Base-by-base conservation (phyloP, 768 basidiomycete genomes). In the Rubroboletus satanas region DNA sequence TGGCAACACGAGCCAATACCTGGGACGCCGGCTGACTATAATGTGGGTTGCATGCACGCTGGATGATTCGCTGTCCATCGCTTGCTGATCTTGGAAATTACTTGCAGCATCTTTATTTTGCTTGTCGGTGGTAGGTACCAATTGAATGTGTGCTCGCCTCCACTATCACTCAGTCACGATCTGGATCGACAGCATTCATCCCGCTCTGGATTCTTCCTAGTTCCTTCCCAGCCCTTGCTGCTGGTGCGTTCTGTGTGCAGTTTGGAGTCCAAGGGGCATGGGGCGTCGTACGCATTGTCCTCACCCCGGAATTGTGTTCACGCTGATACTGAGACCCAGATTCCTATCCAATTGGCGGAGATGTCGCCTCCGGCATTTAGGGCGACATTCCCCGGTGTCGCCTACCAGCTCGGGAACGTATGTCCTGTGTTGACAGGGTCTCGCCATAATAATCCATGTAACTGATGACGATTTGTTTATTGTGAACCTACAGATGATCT, bases 251-350 rank as follows among this genome's bases (percentile, higher is more conserved):
- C 73, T 92, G 82, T 61, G 75, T 93, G 15, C 92, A 94, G 64
- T 83, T 90, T 60, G 90, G 90, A 48, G 90, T 95, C 0, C 93
- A 96, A 67, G 92, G 91, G 2, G 92, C 90, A 36, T 93, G 90
- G 89, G 90, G 90, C 62, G 85, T 91, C 11, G 88, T 91, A 65
- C 60, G 87, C 68, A 51, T 44, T 11, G 7, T 36, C 31, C 38
- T 45, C 7, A 7, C 12, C 29, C 10, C 15, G 0, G 37, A 8
- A 21, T 12, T 7, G 26, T 36, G 8, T 43, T n/a, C 12, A 7
- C 37, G 7, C 38, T 58, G 5, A 58, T 14, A 7, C 21, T 12
- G 23, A 7, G 8, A 5, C 0, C 15, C 49, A 77, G 77, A 79
- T 83, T 67, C 91, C 91, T 5, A 87, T 93, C 60, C 88, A 87